Evolutionary conservation across 2,329 filamentous ascomycete genomes (phyloP), one percentile per base, ranked within the genome.

Genomic region (Venturia carpophila): DNA sequence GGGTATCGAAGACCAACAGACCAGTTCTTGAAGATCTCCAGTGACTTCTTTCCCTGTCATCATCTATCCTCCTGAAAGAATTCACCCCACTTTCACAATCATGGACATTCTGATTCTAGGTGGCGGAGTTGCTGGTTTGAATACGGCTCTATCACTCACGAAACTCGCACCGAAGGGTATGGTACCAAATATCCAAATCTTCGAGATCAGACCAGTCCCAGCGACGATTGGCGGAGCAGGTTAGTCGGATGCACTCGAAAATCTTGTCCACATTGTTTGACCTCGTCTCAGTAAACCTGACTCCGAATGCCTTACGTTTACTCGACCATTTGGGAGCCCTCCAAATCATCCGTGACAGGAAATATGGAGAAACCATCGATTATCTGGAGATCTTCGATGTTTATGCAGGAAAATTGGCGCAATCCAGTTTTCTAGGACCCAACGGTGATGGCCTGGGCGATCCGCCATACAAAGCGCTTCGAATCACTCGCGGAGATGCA

Each of bases 261-360:
- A 77, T 7, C 76, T 1, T 2, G 39, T 41, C 24, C 15, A 5
- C 41, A 6, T 55, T 55, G n/a, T 15, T 56, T 37, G n/a, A 77
- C 78, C 4, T 27, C 6, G 15, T 37, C 30, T 5, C 37, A 58
- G 76, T 80, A 65, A 78, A 78, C 65, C 69, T 80, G 21, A 78
- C 77, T 0, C 77, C 78, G 1, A 77, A 78, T 11, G 78, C 77
- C 2, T 72, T 79, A 47, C 71, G 77, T 9, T 75, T 79, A 67
- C 73, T 80, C 6, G 74, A 77, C 34, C 73, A 76, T 43, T 69
- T 79, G 5, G 77, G 77, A 1, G 74, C 79, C 2, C 69, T 79
- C 2, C 68, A 72, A 1, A 74, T 77, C 63, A 67, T 79, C 24
- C 69, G 75, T 56, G 71, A 72, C 2, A 72, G 75, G 68, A 76